Conservation (phyloP, 805 yeast genomes). For the Ogataea populi-albae region DNA sequence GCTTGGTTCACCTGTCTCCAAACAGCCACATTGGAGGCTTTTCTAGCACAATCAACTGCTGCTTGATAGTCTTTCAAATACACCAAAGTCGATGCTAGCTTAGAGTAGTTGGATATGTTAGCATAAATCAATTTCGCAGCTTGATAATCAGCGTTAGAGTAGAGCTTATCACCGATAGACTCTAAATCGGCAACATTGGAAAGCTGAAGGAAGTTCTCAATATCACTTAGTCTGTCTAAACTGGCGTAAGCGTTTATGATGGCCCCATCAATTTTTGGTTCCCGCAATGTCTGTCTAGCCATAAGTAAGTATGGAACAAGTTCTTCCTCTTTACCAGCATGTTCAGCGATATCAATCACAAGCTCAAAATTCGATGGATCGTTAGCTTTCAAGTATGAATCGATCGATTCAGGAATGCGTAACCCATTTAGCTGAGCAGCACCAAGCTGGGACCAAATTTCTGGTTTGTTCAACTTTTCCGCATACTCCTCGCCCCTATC, state of each 20-base stretch:
- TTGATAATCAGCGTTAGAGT: constrained; percentile 75
- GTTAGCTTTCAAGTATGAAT: constrained; percentile 86
- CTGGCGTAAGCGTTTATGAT: constrained; percentile 84
- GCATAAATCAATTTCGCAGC: constrained; percentile 90
- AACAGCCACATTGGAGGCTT: constrained; percentile 87
- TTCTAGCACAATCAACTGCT: constrained; percentile 98
- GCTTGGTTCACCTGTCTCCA: constrained; percentile 99
- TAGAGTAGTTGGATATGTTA: constrained; percentile 88
- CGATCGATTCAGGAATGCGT: constrained; percentile 87
- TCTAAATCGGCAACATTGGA: constrained; percentile 93
- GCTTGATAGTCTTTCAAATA: constrained; percentile 89
- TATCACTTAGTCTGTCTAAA: constrained; percentile 69
- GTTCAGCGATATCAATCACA: constrained; percentile 92
- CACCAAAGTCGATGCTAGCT: constrained; percentile 94
- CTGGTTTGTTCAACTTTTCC: constrained; percentile 81
- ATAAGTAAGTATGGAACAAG: constrained; percentile 78
- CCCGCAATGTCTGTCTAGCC: constrained; percentile 91
- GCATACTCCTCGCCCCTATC: constrained; percentile 95
- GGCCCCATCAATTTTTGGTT: constrained; percentile 91
- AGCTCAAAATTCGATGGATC: constrained; percentile 88
- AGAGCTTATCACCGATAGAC: constrained; percentile 86
- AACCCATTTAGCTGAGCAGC: constrained; percentile 93
- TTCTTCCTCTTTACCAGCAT: constrained; percentile 95
- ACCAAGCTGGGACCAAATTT: constrained; percentile 93
- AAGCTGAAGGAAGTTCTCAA: constrained; percentile 78